Evolutionary conservation across 768 basidiomycete genomes (phyloP).

Genomic region (Stropharia rugosoannulata): DNA sequence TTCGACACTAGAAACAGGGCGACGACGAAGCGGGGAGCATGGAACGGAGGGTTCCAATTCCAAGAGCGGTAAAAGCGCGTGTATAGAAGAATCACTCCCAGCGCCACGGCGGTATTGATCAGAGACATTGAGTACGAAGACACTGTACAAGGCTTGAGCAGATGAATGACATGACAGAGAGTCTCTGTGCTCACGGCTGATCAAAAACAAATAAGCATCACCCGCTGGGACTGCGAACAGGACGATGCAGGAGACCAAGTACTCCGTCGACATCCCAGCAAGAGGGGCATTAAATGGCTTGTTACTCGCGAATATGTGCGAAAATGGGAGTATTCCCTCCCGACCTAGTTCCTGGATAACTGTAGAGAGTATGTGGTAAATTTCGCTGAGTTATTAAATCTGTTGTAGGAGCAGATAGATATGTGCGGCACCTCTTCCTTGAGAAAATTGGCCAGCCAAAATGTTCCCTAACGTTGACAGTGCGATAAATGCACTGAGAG

Average conservation of each 20-base stretch:
- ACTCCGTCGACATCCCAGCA: slow-evolving; percentile 62
- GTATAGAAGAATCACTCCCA: slow-evolving; percentile 64
- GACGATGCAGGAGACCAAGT: slow-evolving; percentile 53
- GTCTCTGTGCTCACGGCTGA: slow-evolving; percentile 48
- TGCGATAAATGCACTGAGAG: slow-evolving; percentile 60
- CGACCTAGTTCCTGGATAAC: slow-evolving; percentile 75
- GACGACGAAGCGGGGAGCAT: slow-evolving; percentile 46
- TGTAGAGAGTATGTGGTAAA: slow-evolving; percentile 20
- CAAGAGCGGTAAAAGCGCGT: slow-evolving; percentile 38
- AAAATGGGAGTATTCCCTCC: slow-evolving; percentile 66
- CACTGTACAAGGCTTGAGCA: slow-evolving; percentile 33
- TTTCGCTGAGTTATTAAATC: too few relatives aligned
- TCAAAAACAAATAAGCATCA: slow-evolving; percentile 72
- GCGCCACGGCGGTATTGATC: slow-evolving; percentile 58
- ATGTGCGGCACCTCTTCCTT: slow-evolving; percentile 53
- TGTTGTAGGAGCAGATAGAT: neutral
- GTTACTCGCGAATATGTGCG: slow-evolving; percentile 68
- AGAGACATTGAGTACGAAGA: slow-evolving; percentile 57
- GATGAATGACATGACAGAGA: neutral
- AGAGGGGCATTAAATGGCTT: slow-evolving; percentile 70
- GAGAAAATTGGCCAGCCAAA: slow-evolving; percentile 60
- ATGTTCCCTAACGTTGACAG: slow-evolving; percentile 66
- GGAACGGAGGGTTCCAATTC: slow-evolving; percentile 68
- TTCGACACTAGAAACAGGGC: slow-evolving; percentile 64
- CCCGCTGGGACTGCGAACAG: slow-evolving; percentile 62